Percentiles rank a stretch among this genome's conserved stretches.
Conservation (phyloP, 2,329 filamentous ascomycete species). For the Pestalotiopsis fici region DNA sequence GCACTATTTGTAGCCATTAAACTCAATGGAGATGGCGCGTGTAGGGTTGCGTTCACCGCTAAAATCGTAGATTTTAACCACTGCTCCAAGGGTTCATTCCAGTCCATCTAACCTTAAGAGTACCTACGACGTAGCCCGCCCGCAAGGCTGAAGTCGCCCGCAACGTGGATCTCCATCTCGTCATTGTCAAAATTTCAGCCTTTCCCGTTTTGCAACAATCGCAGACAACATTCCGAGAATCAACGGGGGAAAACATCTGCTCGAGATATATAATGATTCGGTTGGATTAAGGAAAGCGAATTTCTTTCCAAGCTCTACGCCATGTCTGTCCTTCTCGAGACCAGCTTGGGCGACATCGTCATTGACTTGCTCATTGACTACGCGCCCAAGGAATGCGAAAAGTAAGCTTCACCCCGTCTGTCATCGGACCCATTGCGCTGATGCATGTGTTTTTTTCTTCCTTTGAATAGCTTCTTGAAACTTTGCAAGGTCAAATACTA, state of each 20-base stretch:
- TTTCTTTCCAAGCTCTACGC: neutral
- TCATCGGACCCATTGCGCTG: neutral
- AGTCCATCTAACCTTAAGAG: neutral
- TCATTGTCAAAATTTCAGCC: neutral
- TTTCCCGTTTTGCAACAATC: neutral
- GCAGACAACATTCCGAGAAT: neutral
- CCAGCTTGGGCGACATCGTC: constrained; percentile 89
- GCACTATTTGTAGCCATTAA: too few species aligned
- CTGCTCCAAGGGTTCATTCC: neutral
- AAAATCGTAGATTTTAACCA: too few species aligned
- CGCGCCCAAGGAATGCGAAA: constrained; percentile 90
- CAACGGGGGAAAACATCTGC: too few species aligned
- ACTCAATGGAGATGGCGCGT: too few species aligned
- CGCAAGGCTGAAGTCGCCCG: neutral
- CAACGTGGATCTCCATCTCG: neutral
- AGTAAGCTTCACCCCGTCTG: constrained; percentile 57
- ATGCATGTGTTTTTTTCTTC: constrained; percentile 28
- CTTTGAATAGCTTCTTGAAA: constrained; percentile 78
- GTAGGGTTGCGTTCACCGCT: too few species aligned
- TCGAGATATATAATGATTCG: too few species aligned
- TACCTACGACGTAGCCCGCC: neutral
- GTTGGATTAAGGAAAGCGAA: neutral
- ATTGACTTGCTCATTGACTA: constrained; percentile 90
- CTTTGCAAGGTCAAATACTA: constrained; percentile 99
- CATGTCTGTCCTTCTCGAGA: constrained; percentile 95